Base-by-base conservation (phyloP, 108 stramenopile genomes). In the Cylindrotheca fusiformis region DNA sequence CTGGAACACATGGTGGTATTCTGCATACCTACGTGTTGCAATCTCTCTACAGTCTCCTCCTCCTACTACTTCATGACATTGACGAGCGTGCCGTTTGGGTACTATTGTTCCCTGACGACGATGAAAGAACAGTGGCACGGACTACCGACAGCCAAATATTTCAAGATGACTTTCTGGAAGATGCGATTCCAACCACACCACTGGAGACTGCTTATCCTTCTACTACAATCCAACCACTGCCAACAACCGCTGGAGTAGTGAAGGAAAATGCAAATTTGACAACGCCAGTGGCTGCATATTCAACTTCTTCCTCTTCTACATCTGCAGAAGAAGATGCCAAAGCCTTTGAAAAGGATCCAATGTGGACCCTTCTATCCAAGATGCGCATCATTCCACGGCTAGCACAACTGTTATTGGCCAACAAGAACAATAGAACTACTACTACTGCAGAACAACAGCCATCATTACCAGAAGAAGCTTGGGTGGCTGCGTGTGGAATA, bases 371-470 rank as follows among this genome's bases (percentile, higher is more conserved):
- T 31, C 49, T 94, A 22, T 91, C 90, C 24, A 72, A 76, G 49
- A 94, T 94, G 93, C 63, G 77, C n/a, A 88, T 94, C 26, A 54
- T 94, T 22, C 93, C 93, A 17, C 83, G 84, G 31, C 55, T 94
- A 32, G 73, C 86, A 29, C 74, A 84, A 63, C 57, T 82, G 24
- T 65, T 86, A 10, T 67, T 72, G 33, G 21, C 58, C 28, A 20
- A 22, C 19, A 44, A 48, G 4, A 53, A 57, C 19, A 4, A 27
- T 33, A 12, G 1, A 6, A 44, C 19, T 17, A 48, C 6, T 6
- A 12, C 36, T 4, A 21, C 21, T 30, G 12, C 26, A 29, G 25
- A 67, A n/a, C 29, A 51, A 29, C 58, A 30, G 2, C 44, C 36
- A 1, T n/a, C n/a, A n/a, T n/a, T 84, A 24, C 77, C 76, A 27